phyloP scores from a whole-genome alignment of 129 eudicot species.

The Flaveria ramosissima region DNA sequence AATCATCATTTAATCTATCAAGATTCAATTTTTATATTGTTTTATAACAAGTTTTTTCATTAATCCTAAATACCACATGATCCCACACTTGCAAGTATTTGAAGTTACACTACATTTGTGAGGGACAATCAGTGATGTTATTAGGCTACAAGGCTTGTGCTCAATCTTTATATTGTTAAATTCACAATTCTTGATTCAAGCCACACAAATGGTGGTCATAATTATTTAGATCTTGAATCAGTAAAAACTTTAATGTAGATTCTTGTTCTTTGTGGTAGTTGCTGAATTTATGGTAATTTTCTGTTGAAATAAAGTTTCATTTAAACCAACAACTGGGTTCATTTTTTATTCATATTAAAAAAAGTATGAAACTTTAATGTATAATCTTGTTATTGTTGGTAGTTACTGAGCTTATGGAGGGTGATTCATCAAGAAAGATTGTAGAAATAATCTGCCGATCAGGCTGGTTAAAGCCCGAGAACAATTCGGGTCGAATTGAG shows the following conservation, averaged over 20 bases:
- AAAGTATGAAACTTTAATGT: constrained; percentile 12
- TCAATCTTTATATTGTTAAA: constrained; percentile 14
- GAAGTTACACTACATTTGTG: too few relatives aligned
- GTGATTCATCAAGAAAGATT: constrained; percentile 92
- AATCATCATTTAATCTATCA: constrained; percentile 6
- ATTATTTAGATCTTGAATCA: constrained; percentile 13
- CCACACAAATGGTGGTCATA: constrained; percentile 14
- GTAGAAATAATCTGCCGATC: constrained; percentile 95
- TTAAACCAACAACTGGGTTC: constrained; percentile 1
- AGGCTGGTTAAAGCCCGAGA: constrained; percentile 87
- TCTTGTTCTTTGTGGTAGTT: constrained; percentile 9
- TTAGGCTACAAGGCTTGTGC: too few relatives aligned
- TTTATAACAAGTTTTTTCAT: too few relatives aligned
- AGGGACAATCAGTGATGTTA: too few relatives aligned
- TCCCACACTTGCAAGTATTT: too few relatives aligned
- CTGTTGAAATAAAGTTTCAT: background rate
- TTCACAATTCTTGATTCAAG: background rate
- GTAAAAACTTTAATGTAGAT: constrained; percentile 19
- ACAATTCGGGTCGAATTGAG: constrained; percentile 74
- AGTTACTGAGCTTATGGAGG: constrained; percentile 95
- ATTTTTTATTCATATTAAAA: constrained; percentile 5
- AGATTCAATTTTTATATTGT: constrained; percentile 10
- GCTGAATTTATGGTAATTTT: constrained; percentile 5
- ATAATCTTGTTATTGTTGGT: constrained; percentile 27
- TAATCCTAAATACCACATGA: too few relatives aligned